A percentile compares a stretch with the other conserved stretches of the same genome.
Conservation (phyloP, 257 asterid species). For the Solanum peruvianum region DNA sequence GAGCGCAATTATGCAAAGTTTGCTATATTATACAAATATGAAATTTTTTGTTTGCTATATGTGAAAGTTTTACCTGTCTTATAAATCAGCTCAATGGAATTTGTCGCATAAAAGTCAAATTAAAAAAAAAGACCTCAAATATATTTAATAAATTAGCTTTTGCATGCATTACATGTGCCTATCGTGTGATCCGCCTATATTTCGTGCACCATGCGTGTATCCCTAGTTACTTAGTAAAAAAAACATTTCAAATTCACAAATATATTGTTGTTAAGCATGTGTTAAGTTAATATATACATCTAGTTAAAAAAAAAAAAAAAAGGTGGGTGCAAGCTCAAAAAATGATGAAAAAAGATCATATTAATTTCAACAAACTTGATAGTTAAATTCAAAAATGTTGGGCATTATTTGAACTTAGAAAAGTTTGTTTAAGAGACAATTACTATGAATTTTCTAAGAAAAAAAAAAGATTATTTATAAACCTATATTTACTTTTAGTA, state of each 20-base stretch:
- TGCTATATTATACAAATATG: too few species aligned
- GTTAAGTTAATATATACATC: not conserved
- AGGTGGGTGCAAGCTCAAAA: not conserved
- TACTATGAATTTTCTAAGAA: not conserved
- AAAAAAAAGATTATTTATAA: not conserved
- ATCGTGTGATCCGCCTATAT: fast-evolving
- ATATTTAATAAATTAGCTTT: too few species aligned
- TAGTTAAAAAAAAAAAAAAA: not conserved
- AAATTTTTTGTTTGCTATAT: too few species aligned
- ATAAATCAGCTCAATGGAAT: too few species aligned
- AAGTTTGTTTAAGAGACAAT: not conserved
- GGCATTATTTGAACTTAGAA: not conserved
- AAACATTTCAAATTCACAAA: not conserved
- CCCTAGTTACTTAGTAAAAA: not conserved
- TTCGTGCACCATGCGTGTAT: not conserved
- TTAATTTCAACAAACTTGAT: not conserved
- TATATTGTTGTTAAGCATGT: not conserved
- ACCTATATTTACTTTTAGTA: not conserved
- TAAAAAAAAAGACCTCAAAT: too few species aligned
- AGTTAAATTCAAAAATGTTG: not conserved
- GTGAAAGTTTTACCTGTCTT: too few species aligned
- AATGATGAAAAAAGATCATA: not conserved
- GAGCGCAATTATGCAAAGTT: too few species aligned
- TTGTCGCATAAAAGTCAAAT: too few species aligned
- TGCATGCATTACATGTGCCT: not conserved